Evolutionary conservation across 805 yeast genomes (phyloP).

Genomic region (Saitoella complicata): DNA sequence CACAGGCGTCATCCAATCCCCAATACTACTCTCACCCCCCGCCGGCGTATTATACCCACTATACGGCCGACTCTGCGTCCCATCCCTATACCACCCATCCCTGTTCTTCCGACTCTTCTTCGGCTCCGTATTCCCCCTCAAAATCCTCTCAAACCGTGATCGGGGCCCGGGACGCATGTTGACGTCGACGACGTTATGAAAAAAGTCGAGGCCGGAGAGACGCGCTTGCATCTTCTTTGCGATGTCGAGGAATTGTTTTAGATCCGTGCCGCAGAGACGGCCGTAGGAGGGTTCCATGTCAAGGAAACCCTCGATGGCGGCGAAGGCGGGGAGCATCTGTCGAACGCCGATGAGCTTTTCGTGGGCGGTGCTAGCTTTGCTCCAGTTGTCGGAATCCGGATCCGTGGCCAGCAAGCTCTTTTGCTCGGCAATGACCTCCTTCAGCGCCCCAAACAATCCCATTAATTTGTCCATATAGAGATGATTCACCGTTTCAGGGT

Average conservation of each 20-base stretch:
- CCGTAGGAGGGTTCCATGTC: constrained; percentile 1
- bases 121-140: too few species aligned
- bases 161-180: not conserved
- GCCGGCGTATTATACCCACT: too few species aligned
- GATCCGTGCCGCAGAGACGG: not conserved
- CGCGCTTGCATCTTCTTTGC: not conserved
- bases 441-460: not conserved
- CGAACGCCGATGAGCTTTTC: not conserved
- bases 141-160: too few species aligned
- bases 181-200: not conserved
- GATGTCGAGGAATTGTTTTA: not conserved
- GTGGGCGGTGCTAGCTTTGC: not conserved
- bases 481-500: not conserved
- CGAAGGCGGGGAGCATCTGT: not conserved
- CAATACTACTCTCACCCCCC: too few species aligned
- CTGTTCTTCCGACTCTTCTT: too few species aligned
- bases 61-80: too few species aligned
- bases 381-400: not conserved
- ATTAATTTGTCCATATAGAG: not conserved
- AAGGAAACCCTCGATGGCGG: not conserved
- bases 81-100: too few species aligned
- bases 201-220: not conserved
- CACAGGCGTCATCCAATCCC: too few species aligned
- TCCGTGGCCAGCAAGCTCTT: not conserved
- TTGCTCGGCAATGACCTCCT: not conserved